Percentiles rank a stretch among this genome's conserved stretches.
phyloP scores from a whole-genome alignment of 441 rosid species.

The Theobroma grandiflorum region DNA sequence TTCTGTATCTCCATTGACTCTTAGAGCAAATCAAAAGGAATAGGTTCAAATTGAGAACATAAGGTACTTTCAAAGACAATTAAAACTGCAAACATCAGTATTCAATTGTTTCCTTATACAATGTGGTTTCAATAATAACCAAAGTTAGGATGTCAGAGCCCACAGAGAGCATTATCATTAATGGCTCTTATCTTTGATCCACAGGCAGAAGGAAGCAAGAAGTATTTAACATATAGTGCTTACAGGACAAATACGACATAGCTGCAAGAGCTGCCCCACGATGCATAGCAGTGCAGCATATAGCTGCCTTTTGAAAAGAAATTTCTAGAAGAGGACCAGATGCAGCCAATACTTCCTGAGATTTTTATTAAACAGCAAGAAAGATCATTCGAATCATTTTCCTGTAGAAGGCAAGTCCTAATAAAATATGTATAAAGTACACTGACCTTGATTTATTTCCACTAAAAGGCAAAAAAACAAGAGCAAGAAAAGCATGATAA shows the following conservation, averaged over 20 bases:
- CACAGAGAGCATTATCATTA: neutral
- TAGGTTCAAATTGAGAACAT: neutral
- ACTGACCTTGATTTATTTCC: constrained; percentile 11
- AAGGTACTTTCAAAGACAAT: neutral
- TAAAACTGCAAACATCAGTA: neutral
- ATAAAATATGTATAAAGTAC: constrained; percentile 15
- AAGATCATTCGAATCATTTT: constrained; percentile 30
- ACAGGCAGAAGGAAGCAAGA: neutral
- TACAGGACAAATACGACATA: constrained; percentile 94
- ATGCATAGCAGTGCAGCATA: constrained; percentile 99
- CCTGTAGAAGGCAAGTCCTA: constrained; percentile 2
- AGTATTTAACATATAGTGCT: constrained; percentile 28
- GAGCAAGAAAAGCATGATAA: constrained; percentile 17
- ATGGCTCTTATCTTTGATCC: neutral
- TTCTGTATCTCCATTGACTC: neutral
- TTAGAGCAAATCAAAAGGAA: constrained; percentile 6
- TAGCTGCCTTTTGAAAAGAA: constrained; percentile 97
- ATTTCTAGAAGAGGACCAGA: constrained; percentile 85
- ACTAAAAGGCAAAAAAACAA: neutral
- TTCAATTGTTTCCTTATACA: constrained; percentile 19
- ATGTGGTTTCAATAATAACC: neutral
- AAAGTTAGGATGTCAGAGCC: neutral
- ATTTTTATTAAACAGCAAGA: constrained; percentile 29
- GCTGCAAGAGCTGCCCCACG: constrained; percentile 97
- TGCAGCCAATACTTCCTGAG: constrained; percentile 83